These are phyloP conservation scores for Postia placenta DNA, from an alignment of 768 basidiomycete species.

Conservation along the genomic window DNA sequence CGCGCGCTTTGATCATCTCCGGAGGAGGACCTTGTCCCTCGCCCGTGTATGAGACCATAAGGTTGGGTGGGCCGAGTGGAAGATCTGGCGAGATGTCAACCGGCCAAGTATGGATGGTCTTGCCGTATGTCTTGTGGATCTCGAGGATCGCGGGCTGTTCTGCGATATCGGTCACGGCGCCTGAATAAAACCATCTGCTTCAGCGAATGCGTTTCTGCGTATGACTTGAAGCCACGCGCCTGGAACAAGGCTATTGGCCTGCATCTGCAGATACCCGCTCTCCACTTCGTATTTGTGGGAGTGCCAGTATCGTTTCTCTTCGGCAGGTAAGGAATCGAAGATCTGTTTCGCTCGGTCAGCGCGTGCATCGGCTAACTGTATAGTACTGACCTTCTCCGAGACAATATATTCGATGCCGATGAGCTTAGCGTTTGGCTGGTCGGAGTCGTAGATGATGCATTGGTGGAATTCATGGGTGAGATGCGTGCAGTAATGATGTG, in stretches of 20 bases:
- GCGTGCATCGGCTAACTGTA: not conserved
- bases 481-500: slow-evolving; percentile 41
- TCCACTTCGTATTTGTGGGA: slow-evolving; percentile 43
- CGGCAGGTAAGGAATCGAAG: slow-evolving; percentile 34
- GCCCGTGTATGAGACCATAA: slow-evolving; percentile 40
- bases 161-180: slow-evolving; percentile 26
- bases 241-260: slow-evolving; percentile 24
- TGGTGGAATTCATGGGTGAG: slow-evolving; percentile 34
- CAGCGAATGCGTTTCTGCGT: not conserved
- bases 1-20: slow-evolving; percentile 26
- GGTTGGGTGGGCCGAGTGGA: slow-evolving; percentile 38
- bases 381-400: slow-evolving; percentile 28
- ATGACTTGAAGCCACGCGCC: slow-evolving; percentile 7
- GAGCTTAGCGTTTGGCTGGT: slow-evolving; percentile 36
- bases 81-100: slow-evolving; percentile 33
- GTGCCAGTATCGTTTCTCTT: slow-evolving; percentile 49
- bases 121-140: slow-evolving; percentile 43
- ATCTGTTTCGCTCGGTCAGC: slow-evolving; percentile 15
- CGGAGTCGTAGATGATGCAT: slow-evolving; percentile 40
- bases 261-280: slow-evolving; percentile 28
- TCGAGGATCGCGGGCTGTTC: slow-evolving; percentile 37
- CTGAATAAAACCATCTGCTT: slow-evolving; percentile 4
- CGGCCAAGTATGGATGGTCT: slow-evolving; percentile 35
- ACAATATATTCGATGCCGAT: slow-evolving; percentile 53
- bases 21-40: slow-evolving; percentile 29